A percentile compares a stretch with the other conserved stretches of the same genome.
Conservation (phyloP, 2,329 filamentous ascomycete species). For the Diaporthe humulicola region DNA sequence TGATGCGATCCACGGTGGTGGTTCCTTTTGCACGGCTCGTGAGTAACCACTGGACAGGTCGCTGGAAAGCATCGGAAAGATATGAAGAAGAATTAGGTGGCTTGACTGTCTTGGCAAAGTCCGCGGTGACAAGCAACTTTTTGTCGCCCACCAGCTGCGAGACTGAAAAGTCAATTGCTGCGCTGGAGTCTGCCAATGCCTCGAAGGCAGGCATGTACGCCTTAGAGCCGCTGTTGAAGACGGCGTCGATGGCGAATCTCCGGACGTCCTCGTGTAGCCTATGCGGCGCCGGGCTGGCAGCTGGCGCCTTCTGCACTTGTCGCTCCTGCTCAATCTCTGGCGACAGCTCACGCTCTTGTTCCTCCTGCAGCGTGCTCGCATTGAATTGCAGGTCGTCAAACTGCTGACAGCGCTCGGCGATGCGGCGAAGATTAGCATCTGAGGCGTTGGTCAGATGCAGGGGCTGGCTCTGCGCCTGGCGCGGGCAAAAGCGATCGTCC, state of each 20-base stretch:
- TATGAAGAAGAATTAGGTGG: constrained; percentile 22
- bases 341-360: constrained; percentile 77
- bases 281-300: constrained; percentile 56
- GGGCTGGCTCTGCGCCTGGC: neutral
- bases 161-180: constrained; percentile 47
- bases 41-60: constrained; percentile 68
- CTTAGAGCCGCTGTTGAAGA: constrained; percentile 42
- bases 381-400: constrained; percentile 50
- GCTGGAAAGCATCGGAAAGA: constrained; percentile 60
- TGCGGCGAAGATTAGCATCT: neutral
- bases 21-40: constrained; percentile 44
- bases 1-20: constrained; percentile 45
- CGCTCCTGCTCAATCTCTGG: constrained; percentile 74
- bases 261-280: constrained; percentile 57
- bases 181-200: constrained; percentile 56
- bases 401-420: constrained; percentile 37
- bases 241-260: constrained; percentile 55
- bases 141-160: constrained; percentile 44
- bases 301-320: constrained; percentile 63
- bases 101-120: constrained; percentile 63
- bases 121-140: constrained; percentile 54
- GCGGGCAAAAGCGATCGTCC: constrained; percentile 64
- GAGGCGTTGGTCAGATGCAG: neutral
- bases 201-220: constrained; percentile 62
- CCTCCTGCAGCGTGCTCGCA: constrained; percentile 65